These are phyloP conservation scores for Hemileccinum impolitum DNA, from an alignment of 768 basidiomycete species.

Conservation along the genomic window DNA sequence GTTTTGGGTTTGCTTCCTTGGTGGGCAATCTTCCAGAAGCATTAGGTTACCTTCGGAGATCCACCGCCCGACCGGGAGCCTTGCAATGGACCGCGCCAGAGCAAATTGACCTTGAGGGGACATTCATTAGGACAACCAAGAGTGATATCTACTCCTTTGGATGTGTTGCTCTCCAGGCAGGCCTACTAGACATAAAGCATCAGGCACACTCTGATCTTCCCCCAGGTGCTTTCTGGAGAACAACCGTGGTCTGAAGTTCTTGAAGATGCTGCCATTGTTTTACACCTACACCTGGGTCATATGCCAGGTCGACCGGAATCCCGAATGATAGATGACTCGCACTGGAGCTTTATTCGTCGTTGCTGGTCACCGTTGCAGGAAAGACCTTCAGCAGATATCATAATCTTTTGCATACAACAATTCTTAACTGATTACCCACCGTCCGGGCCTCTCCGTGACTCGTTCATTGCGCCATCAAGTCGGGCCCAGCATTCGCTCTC, in stretches of 20 bases:
- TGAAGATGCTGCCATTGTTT: conserved; percentile 8
- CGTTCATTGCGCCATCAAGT: too few relatives aligned
- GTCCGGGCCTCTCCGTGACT: too few relatives aligned
- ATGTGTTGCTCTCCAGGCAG: conserved; percentile 28
- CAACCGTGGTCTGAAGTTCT: conserved; percentile 3
- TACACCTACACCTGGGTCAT: background rate
- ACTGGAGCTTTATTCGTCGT: conserved; percentile 2
- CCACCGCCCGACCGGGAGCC: background rate
- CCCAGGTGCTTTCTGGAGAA: conserved; percentile 20
- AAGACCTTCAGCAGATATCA: background rate
- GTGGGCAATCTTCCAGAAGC: too few relatives aligned
- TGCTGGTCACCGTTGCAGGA: background rate
- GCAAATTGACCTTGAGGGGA: conserved; percentile 20
- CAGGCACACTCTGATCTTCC: background rate
- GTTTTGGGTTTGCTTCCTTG: too few relatives aligned
- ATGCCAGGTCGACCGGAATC: background rate
- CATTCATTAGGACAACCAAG: background rate
- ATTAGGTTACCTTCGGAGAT: too few relatives aligned
- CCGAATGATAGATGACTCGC: background rate
- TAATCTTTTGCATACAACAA: background rate
- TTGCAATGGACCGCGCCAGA: conserved; percentile 12
- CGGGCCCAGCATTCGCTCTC: too few relatives aligned
- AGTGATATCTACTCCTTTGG: conserved; percentile 12
- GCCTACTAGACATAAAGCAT: background rate
- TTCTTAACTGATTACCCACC: background rate